Percentiles rank a stretch among this genome's conserved stretches.
Evolutionary conservation across 2,329 filamentous ascomycete genomes (phyloP).

Genomic region (Fusarium algeriense): DNA sequence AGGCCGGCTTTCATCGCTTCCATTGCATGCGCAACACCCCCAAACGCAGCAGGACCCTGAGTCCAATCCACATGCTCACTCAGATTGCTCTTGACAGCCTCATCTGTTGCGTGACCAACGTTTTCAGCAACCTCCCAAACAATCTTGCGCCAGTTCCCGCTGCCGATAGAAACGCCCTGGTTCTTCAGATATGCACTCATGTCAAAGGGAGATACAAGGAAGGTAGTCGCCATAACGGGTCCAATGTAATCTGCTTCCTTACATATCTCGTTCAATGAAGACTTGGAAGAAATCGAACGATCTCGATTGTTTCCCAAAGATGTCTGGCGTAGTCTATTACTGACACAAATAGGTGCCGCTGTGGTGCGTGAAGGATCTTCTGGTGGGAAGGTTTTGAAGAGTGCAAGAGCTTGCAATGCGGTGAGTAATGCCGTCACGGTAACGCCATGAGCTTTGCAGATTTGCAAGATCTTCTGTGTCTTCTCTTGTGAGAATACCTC

Average conservation of each 20-base stretch:
- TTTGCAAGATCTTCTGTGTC: background rate
- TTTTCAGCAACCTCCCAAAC: background rate
- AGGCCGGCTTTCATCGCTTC: constrained; percentile 11
- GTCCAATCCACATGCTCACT: constrained; percentile 16
- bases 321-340: constrained; percentile 1
- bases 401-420: background rate
- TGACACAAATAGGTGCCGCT: constrained; percentile 10
- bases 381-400: background rate
- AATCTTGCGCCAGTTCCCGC: background rate
- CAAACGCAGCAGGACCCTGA: constrained; percentile 11
- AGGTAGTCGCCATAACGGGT: constrained; percentile 8
- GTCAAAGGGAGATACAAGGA: constrained; percentile 4
- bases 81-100: background rate
- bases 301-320: background rate
- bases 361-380: background rate
- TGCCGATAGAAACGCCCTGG: rapidly evolving
- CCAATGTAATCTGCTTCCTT: background rate
- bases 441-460: background rate
- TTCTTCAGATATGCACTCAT: background rate
- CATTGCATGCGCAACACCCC: background rate
- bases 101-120: background rate
- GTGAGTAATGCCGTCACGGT: constrained; percentile 6
- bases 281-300: background rate
- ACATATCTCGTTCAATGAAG: background rate
- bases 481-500: background rate